Conservation (phyloP, 164 flowering plant species). For the Magnolia sinica region DNA sequence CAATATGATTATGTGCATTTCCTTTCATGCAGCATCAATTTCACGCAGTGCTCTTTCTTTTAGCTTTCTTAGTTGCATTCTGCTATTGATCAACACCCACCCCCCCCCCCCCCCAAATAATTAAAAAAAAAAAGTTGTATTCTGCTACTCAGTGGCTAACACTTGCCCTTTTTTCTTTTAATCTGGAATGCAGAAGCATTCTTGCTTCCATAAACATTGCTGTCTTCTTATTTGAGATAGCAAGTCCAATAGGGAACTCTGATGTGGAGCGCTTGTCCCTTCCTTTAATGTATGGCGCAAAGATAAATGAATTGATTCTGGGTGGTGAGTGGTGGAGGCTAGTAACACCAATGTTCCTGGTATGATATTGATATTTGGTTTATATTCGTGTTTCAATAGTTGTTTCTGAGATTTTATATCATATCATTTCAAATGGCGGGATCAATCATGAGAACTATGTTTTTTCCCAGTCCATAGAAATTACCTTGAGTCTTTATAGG, state of each 20-base stretch:
- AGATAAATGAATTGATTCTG: constrained; percentile 63
- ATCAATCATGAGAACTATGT: background rate
- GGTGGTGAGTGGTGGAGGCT: constrained; percentile 91
- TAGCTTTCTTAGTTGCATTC: background rate
- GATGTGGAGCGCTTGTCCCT: constrained; percentile 46
- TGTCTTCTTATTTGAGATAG: constrained; percentile 64
- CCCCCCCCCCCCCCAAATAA: too few species aligned
- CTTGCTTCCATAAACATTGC: constrained; percentile 64
- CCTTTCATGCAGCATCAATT: background rate
- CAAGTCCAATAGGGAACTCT: constrained; percentile 55
- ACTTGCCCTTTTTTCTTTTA: background rate
- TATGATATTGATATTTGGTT: constrained; percentile 60
- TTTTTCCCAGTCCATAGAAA: background rate
- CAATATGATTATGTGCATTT: background rate
- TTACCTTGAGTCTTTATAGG: background rate
- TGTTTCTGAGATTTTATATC: constrained; percentile 9
- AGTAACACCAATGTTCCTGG: constrained; percentile 90
- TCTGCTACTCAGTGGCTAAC: background rate
- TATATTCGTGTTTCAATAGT: constrained; percentile 36
- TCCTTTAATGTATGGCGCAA: constrained; percentile 70
- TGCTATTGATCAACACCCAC: background rate
- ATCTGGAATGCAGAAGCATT: constrained; percentile 40
- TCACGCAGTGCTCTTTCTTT: background rate
- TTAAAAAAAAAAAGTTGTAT: too few species aligned
- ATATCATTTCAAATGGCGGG: background rate